Conservation (phyloP, 2,329 filamentous ascomycete genomes). For the Xylariaceae sp. region DNA sequence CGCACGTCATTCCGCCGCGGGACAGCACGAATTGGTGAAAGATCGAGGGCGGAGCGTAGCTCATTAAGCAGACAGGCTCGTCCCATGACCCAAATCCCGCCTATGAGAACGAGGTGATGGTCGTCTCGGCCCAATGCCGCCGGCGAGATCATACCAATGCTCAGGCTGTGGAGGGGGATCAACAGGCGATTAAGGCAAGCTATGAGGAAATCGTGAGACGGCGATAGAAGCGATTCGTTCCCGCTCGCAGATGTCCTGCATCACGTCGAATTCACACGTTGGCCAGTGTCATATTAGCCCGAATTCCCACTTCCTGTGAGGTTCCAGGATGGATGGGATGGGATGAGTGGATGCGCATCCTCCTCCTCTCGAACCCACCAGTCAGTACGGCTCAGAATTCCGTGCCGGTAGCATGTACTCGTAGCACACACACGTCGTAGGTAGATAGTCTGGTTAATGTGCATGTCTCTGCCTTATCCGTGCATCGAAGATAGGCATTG, state of each 20-base stretch:
- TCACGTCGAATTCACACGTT: slow-evolving; percentile 29
- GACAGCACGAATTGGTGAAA: slow-evolving; percentile 17
- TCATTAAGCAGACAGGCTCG: slow-evolving; percentile 10
- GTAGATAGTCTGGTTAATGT: not conserved
- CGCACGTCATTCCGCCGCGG: slow-evolving; percentile 26
- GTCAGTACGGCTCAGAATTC: slow-evolving; percentile 5
- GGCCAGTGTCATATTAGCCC: slow-evolving; percentile 27
- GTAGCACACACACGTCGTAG: not conserved
- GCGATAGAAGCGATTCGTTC: slow-evolving; percentile 21
- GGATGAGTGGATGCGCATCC: slow-evolving; percentile 18
- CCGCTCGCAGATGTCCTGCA: slow-evolving; percentile 20
- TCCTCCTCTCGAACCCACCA: slow-evolving; percentile 13
- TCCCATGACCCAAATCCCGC: slow-evolving; percentile 5
- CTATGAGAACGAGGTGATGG: not conserved
- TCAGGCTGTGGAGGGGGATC: slow-evolving; percentile 9
- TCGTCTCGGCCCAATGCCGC: slow-evolving; percentile 9
- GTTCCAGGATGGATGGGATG: not conserved
- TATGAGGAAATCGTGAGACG: slow-evolving; percentile 10
- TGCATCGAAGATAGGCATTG: not conserved
- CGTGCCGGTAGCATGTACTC: too few relatives aligned
- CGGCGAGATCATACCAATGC: not conserved
- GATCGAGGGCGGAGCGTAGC: slow-evolving; percentile 18
- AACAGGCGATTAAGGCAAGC: slow-evolving; percentile 4
- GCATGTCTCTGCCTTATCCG: not conserved
- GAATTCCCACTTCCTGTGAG: slow-evolving; percentile 18